Evolutionary conservation across 305 asterid genomes (phyloP).

Genomic region (Fraxinus paxiana): DNA sequence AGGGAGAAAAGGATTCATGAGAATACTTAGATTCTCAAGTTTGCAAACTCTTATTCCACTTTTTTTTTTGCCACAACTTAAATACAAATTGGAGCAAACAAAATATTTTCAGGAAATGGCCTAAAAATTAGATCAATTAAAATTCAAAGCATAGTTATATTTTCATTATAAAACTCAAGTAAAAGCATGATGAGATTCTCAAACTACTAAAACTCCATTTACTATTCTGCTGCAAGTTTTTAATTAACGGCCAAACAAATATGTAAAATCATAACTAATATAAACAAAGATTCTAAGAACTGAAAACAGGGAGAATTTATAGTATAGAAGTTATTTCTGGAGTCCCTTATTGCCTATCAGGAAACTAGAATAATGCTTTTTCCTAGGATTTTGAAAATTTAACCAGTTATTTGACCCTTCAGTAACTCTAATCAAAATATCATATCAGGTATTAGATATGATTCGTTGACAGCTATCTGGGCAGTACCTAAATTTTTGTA

Average conservation of each 20-base stretch:
- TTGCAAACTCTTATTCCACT: background rate
- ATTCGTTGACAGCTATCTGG: background rate
- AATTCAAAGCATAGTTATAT: slow-evolving; percentile 3
- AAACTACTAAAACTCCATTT: background rate
- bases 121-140: background rate
- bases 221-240: background rate
- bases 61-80: background rate
- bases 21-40: background rate
- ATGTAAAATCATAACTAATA: background rate
- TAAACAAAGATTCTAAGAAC: background rate
- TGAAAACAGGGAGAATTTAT: background rate
- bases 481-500: background rate
- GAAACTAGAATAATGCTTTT: background rate
- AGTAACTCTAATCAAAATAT: background rate
- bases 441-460: background rate
- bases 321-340: background rate
- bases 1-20: background rate
- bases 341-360: background rate
- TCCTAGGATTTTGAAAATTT: background rate
- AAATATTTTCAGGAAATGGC: background rate
- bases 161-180: background rate
- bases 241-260: background rate
- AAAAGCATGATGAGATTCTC: background rate
- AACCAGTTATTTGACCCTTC: background rate
- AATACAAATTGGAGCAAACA: background rate